A percentile compares a stretch with the other conserved stretches of the same genome.
These are phyloP conservation scores for Botryotinia convoluta DNA, from an alignment of 2,329 filamentous ascomycete genomes.

Conservation along the genomic window DNA sequence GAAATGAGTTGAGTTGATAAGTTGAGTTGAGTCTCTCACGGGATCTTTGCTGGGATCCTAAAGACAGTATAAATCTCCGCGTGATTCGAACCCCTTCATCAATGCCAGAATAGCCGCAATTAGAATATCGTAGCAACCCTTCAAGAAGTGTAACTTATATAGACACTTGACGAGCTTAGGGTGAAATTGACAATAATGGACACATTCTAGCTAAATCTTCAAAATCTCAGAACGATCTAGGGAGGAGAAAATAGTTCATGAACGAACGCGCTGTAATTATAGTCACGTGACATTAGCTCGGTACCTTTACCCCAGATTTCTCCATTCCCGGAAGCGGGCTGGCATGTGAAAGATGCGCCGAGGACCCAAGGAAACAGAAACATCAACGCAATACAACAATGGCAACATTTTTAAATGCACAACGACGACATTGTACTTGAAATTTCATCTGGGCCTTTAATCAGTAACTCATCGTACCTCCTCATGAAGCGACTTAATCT, in stretches of 20 bases:
- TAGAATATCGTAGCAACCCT: not conserved
- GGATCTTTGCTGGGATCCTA: not conserved
- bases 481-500: constrained; percentile 12
- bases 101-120: not conserved
- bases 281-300: not conserved
- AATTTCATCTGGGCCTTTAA: not conserved
- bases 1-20: no score
- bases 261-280: not conserved
- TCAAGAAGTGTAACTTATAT: not conserved
- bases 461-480: not conserved
- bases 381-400: constrained; percentile 13
- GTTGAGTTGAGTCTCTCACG: not conserved
- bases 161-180: rapidly evolving
- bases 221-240: not conserved
- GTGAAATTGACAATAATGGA: no score
- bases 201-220: not conserved
- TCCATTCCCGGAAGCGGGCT: constrained; percentile 14
- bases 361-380: not conserved
- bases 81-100: not conserved
- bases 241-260: not conserved
- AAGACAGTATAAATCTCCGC: not conserved
- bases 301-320: constrained; percentile 13
- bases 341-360: constrained; percentile 20
- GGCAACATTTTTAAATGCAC: not conserved
- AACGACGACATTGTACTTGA: not conserved